Evolutionary conservation across 2,329 filamentous ascomycete species (phyloP).

Genomic region (Moelleriella libera): DNA sequence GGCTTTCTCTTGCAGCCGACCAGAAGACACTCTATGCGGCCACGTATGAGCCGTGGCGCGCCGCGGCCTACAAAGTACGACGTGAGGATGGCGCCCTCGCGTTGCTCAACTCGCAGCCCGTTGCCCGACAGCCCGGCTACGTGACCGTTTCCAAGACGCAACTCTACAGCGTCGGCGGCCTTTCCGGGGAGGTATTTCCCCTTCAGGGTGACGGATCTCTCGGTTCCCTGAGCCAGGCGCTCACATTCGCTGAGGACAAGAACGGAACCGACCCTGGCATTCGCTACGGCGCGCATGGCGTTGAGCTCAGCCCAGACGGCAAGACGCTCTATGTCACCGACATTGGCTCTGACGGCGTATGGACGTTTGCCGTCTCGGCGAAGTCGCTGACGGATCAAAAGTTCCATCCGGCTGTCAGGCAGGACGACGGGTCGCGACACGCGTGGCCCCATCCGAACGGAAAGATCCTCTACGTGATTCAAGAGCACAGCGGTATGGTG

Average conservation of each 20-base stretch:
- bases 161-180: constrained; percentile 2
- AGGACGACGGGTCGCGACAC: constrained; percentile 8
- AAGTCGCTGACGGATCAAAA: background rate
- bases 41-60: constrained; percentile 6
- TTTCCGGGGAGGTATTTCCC: constrained; percentile 1
- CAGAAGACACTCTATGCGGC: constrained; percentile 7
- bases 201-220: constrained; percentile 4
- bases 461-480: constrained; percentile 7
- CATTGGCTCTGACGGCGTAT: constrained; percentile 8
- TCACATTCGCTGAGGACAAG: constrained; percentile 3
- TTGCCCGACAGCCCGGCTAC: background rate
- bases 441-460: constrained; percentile 8
- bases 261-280: constrained; percentile 2
- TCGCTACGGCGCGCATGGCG: constrained; percentile 7
- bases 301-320: constrained; percentile 7
- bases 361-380: constrained; percentile 4
- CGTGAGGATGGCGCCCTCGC: constrained; percentile 1
- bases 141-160: constrained; percentile 1
- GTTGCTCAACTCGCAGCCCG: background rate
- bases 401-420: constrained; percentile 4
- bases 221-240: constrained; percentile 4
- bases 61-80: constrained; percentile 5
- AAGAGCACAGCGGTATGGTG: constrained; percentile 10
- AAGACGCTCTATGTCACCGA: constrained; percentile 7
- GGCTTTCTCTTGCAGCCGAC: constrained; percentile 7